Conservation (phyloP, 345 rosid genomes). For the Carallia pectinifolia region DNA sequence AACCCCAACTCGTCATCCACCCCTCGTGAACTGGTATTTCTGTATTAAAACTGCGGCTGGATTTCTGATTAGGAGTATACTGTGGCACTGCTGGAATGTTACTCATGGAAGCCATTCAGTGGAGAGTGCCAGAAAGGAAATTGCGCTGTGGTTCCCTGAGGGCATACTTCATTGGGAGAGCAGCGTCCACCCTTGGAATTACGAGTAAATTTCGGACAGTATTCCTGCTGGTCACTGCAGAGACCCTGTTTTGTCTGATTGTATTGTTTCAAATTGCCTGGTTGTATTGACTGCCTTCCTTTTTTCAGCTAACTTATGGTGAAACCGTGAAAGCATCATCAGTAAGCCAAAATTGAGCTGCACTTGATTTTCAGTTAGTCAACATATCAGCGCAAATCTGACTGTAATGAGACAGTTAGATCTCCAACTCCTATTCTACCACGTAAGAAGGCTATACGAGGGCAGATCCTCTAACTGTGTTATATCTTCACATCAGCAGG, state of each 20-base stretch:
- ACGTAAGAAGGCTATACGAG: slow-evolving; percentile 60
- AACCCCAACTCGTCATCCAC: too few relatives aligned
- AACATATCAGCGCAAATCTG: not conserved
- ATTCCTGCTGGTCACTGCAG: not conserved
- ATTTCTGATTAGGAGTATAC: not conserved
- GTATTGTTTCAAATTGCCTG: too few relatives aligned
- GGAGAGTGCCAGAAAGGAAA: slow-evolving; percentile 82
- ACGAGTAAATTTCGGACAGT: slow-evolving; percentile 41
- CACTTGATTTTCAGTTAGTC: too few relatives aligned
- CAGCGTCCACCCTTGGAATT: slow-evolving; percentile 80
- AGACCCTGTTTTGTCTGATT: not conserved
- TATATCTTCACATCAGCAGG: slow-evolving; percentile 32
- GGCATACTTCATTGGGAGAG: slow-evolving; percentile 76
- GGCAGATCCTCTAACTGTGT: slow-evolving; percentile 62
- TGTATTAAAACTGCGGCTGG: not conserved
- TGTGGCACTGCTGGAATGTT: slow-evolving; percentile 55
- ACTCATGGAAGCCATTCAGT: slow-evolving; percentile 89
- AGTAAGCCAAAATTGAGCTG: too few relatives aligned
- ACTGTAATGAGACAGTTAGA: slow-evolving; percentile 1
- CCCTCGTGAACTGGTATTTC: too few relatives aligned
- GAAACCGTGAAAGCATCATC: too few relatives aligned
- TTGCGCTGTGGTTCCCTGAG: slow-evolving; percentile 90
- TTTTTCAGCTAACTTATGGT: too few relatives aligned
- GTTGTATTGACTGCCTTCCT: too few relatives aligned
- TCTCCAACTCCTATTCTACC: slow-evolving; percentile 10